These are phyloP conservation scores for Alternaria sp. DNA, from an alignment of 2,329 filamentous ascomycete genomes.

Conservation along the genomic window DNA sequence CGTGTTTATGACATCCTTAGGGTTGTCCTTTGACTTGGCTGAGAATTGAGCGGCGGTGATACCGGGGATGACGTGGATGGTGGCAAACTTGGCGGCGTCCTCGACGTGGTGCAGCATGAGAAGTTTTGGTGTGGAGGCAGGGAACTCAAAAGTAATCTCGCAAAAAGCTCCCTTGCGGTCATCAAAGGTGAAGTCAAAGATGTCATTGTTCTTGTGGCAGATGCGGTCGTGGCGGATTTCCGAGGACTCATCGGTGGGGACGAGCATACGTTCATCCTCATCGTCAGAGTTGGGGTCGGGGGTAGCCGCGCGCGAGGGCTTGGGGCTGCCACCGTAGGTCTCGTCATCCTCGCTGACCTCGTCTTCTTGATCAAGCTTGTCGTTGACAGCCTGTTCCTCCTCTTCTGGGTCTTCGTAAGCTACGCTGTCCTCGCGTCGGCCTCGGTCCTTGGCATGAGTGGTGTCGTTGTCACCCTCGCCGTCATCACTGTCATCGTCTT, in stretches of 20 bases:
- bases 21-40: slow-evolving; percentile 58
- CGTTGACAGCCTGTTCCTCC: slow-evolving; percentile 80
- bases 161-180: slow-evolving; percentile 76
- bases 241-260: slow-evolving; percentile 43
- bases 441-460: slow-evolving; percentile 75
- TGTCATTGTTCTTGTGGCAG: slow-evolving; percentile 63
- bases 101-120: slow-evolving; percentile 93
- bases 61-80: slow-evolving; percentile 85
- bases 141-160: slow-evolving; percentile 83
- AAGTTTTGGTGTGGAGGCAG: slow-evolving; percentile 82
- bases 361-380: slow-evolving; percentile 65
- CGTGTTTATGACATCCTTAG: slow-evolving; percentile 68
- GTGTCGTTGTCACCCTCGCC: slow-evolving; percentile 63
- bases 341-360: slow-evolving; percentile 63
- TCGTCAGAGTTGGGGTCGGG: slow-evolving; percentile 43
- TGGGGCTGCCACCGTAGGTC: slow-evolving; percentile 58
- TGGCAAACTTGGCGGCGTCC: slow-evolving; percentile 75
- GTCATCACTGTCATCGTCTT: slow-evolving; percentile 78
- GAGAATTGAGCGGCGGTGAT: slow-evolving; percentile 74
- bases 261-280: slow-evolving; percentile 34
- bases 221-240: slow-evolving; percentile 48
- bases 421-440: slow-evolving; percentile 80
- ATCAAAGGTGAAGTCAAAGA: slow-evolving; percentile 83
- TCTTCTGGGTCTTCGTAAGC: slow-evolving; percentile 95
- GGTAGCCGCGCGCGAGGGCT: slow-evolving; percentile 47